Conservation (phyloP, 1,139 yeast species). For the Taphrina deformans region DNA sequence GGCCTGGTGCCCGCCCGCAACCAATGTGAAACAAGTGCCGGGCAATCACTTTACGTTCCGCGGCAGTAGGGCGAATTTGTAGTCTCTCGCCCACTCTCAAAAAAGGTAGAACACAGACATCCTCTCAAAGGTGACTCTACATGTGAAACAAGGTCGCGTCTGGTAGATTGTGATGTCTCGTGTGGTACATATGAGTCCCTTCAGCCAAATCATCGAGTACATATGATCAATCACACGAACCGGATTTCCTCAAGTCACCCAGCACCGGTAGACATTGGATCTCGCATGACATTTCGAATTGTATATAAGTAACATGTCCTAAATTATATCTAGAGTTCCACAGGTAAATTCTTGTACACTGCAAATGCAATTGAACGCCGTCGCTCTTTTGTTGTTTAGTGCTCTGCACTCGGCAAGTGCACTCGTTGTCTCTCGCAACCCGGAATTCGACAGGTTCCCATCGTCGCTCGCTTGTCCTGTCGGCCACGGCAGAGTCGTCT, state of each 20-base stretch:
- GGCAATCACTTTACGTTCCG: not conserved
- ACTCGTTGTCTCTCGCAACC: not conserved
- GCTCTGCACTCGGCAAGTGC: not conserved
- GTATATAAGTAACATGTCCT: too few relatives aligned
- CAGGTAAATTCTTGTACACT: too few relatives aligned
- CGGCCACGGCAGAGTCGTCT: not conserved
- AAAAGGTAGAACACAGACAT: too few relatives aligned
- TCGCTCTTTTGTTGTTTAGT: not conserved
- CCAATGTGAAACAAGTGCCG: not conserved
- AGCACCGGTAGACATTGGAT: too few relatives aligned
- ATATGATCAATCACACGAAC: too few relatives aligned
- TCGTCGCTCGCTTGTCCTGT: not conserved
- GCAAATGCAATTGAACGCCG: not conserved
- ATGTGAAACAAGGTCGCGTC: too few relatives aligned
- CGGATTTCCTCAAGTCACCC: too few relatives aligned
- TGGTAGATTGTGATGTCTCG: not conserved
- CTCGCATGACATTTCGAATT: too few relatives aligned
- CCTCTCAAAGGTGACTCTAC: too few relatives aligned
- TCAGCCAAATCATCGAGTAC: not conserved
- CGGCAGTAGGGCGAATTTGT: too few relatives aligned
- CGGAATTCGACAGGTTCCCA: not conserved
- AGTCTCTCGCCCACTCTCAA: too few relatives aligned
- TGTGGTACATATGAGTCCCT: not conserved
- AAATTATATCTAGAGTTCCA: too few relatives aligned
- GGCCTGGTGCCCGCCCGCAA: not conserved